Evolutionary conservation across 176 grass and related monocot species (phyloP).

Genomic region (Triticum turgidum): DNA sequence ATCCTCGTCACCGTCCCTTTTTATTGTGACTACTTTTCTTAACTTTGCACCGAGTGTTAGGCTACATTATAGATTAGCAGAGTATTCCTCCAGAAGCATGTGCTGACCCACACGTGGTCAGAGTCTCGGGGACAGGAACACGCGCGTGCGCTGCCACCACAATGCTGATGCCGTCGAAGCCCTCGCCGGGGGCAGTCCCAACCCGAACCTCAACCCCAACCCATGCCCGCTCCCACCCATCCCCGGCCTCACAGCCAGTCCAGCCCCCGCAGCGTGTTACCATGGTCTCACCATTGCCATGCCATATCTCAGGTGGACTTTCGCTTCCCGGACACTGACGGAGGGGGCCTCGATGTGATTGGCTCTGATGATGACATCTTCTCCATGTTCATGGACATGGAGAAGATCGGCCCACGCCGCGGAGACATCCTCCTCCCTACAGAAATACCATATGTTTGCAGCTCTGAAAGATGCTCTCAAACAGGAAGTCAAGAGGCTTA

Average conservation of each 20-base stretch:
- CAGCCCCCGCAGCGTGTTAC: neutral
- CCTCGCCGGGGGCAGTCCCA: conserved; percentile 33
- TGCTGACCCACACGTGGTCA: neutral
- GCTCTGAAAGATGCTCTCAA: conserved; percentile 76
- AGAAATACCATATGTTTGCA: conserved; percentile 38
- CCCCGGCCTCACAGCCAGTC: neutral
- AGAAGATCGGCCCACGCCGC: conserved; percentile 57
- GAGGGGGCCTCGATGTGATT: conserved; percentile 60
- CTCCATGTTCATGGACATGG: conserved; percentile 94
- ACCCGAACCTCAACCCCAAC: conserved; percentile 21
- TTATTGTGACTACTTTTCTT: too few species aligned
- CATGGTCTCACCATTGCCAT: conserved; percentile 62
- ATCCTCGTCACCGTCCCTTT: too few species aligned
- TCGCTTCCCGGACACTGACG: conserved; percentile 53
- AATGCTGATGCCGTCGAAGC: conserved; percentile 71
- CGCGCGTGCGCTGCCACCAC: neutral
- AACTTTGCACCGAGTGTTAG: too few species aligned
- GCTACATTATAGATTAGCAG: too few species aligned
- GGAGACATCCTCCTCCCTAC: conserved; percentile 53
- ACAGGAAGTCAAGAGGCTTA: conserved; percentile 83
- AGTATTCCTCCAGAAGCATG: neutral
- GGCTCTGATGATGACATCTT: conserved; percentile 92
- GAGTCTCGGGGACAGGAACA: neutral
- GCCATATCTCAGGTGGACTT: conserved; percentile 95
- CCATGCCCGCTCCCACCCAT: conserved; percentile 51